Evolutionary conservation across 306 rosid species (phyloP).

Genomic region (Medicago ruthenica): DNA sequence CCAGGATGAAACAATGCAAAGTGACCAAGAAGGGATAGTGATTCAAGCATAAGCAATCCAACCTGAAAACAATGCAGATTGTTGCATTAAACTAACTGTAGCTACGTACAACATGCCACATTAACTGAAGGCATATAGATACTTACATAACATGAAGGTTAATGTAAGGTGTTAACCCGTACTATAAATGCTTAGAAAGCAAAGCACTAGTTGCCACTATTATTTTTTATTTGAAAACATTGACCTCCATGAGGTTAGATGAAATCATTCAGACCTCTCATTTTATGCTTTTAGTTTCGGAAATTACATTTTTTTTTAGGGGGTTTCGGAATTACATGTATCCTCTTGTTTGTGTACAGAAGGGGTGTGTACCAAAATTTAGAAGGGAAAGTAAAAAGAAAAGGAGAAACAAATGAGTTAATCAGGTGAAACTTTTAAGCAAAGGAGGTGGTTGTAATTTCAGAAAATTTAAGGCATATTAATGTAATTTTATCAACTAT

Average conservation of each 20-base stretch:
- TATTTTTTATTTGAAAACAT: not conserved
- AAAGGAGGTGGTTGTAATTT: constrained; percentile 19
- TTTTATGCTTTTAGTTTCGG: constrained; percentile 7
- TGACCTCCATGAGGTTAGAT: constrained; percentile 19
- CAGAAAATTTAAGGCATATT: not conserved
- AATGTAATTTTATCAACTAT: constrained; percentile 21
- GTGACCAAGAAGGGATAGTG: constrained; percentile 85
- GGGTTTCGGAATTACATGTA: not conserved
- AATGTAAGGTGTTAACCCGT: constrained; percentile 18
- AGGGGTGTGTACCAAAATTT: not conserved
- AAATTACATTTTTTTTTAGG: not conserved
- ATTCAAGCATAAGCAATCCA: constrained; percentile 84
- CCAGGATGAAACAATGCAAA: constrained; percentile 90
- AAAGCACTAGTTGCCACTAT: constrained; percentile 3
- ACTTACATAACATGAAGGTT: constrained; percentile 17
- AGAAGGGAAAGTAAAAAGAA: not conserved
- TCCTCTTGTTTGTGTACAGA: constrained; percentile 2
- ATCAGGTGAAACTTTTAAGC: not conserved
- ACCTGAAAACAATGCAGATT: constrained; percentile 58
- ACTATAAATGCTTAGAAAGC: constrained; percentile 27
- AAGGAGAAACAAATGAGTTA: not conserved
- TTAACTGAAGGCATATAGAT: constrained; percentile 18
- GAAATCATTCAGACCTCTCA: constrained; percentile 9
- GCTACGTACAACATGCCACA: constrained; percentile 1
- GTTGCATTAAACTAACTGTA: constrained; percentile 24